A percentile compares a stretch with the other conserved stretches of the same genome.
These are phyloP conservation scores for Begonia masoniana DNA, from an alignment of 306 rosid genomes.

Conservation along the genomic window DNA sequence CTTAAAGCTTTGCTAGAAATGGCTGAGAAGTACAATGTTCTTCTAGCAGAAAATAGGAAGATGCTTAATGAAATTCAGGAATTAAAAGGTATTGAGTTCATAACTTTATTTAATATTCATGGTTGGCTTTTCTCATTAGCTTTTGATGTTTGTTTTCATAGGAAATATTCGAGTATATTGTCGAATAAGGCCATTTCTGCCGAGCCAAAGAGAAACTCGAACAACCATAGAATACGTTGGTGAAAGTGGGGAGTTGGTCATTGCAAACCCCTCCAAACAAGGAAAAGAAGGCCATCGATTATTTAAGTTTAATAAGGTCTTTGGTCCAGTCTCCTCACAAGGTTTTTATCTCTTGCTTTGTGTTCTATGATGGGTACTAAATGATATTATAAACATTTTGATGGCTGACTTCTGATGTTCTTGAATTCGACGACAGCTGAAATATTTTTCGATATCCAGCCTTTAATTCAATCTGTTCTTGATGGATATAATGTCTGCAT, in stretches of 20 bases:
- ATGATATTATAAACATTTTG: background rate
- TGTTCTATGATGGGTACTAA: no score
- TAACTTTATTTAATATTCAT: no score
- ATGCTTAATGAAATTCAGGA: constrained; percentile 75
- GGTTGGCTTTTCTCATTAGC: no score
- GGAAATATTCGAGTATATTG: constrained; percentile 87
- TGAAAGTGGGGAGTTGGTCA: constrained; percentile 54
- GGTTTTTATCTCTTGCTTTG: constrained; percentile 28
- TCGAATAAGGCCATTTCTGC: constrained; percentile 65
- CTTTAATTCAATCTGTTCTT: no score
- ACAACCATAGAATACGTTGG: constrained; percentile 45
- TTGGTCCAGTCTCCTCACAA: constrained; percentile 59
- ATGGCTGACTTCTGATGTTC: no score
- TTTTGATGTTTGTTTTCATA: no score
- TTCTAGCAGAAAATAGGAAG: constrained; percentile 69
- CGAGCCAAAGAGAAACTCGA: constrained; percentile 51
- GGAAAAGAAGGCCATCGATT: constrained; percentile 66
- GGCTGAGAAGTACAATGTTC: constrained; percentile 45
- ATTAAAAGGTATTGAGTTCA: constrained; percentile 29
- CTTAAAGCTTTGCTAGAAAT: constrained; percentile 50
- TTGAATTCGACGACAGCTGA: no score
- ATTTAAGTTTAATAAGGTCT: constrained; percentile 78
- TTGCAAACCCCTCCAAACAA: constrained; percentile 65
- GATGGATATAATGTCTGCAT: no score
- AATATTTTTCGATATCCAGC: no score